These are phyloP conservation scores for Neurospora pannonica DNA, from an alignment of 495 filamentous ascomycete species.

Conservation along the genomic window DNA sequence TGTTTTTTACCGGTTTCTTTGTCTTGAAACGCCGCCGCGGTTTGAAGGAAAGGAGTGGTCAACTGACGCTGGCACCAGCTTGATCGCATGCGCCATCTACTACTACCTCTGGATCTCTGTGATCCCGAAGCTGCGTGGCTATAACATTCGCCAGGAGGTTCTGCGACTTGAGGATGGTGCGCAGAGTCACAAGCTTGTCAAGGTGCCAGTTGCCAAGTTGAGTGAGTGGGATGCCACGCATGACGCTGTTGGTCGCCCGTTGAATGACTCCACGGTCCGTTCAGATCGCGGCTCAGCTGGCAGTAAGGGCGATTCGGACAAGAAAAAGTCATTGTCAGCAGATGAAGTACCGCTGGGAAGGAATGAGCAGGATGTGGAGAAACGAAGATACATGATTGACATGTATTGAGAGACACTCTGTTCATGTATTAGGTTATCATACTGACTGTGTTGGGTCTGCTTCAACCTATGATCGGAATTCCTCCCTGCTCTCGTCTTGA, in stretches of 20 bases:
- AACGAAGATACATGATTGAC: neutral
- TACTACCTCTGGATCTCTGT: conserved; percentile 48
- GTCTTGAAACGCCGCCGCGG: neutral
- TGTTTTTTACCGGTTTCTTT: neutral
- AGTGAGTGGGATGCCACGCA: conserved; percentile 46
- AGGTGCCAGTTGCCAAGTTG: conserved; percentile 41
- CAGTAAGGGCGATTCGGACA: neutral
- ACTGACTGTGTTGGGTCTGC: too few relatives aligned
- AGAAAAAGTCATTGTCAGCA: neutral
- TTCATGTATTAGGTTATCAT: neutral
- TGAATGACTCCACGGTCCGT: neutral
- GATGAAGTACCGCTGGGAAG: neutral
- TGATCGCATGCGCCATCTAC: conserved; percentile 43
- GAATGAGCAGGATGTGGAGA: neutral
- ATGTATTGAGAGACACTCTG: neutral
- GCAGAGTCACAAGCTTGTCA: conserved; percentile 43
- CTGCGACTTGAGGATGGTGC: conserved; percentile 38
- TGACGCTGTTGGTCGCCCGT: conserved; percentile 39
- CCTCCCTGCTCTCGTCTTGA: neutral
- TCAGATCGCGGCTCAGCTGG: neutral
- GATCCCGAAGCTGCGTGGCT: conserved; percentile 40
- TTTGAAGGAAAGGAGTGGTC: neutral
- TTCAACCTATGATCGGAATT: neutral
- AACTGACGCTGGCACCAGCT: conserved; percentile 18
- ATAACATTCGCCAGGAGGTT: conserved; percentile 45